Base-by-base conservation (phyloP, 345 rosid genomes). In the Lepidium sativum region DNA sequence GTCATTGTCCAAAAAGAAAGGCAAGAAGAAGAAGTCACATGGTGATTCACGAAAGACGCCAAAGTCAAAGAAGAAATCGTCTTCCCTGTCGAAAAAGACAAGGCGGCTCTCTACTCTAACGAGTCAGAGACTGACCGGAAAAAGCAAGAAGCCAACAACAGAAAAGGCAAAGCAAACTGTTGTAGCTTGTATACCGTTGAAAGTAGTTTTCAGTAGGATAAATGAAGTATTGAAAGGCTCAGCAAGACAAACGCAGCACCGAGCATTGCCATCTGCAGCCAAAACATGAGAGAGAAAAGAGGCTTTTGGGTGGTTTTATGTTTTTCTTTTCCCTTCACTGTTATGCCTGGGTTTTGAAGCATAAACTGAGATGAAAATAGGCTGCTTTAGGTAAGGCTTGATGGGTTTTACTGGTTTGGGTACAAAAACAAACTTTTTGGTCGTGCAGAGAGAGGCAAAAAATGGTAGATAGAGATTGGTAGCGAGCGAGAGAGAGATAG, bases 151-250 rank as follows among this genome's bases (percentile, higher is more conserved):
- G 72, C 80, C 77, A 66, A 79, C 59, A 25, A 76, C 70, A 44
- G 85, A 78, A 75, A 86, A 88, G 71, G 81, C 78, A 0, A 82
- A 68, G 56, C 87, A 80, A 67, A 79, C 89, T 8, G 95, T 82
- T 14, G 66, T 95, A 39, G 79, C 95, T 27, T 95, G 96, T 73
- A 74, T 95, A 63, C 99, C 99, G 9, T 70, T 95, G 58, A 88
- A 84, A 77, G 38, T 95, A 77, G 96, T 88, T n/a, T 91, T 91
- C 79, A 91, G 96, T 75, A 77, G 99, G 81, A 83, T 95, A 73
- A 81, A 72, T 4, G 86, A 95, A 78, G 94, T 91, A 17, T 69
- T 91, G 81, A 95, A 83, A 60, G 87, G 97, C n/a, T 86, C 89
- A 49, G 54, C 63, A 15, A 60, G 90, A 63, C 78, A 75, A 27